Base-by-base conservation (phyloP, 108 stramenopile species). In the Licmophora abbreviata region DNA sequence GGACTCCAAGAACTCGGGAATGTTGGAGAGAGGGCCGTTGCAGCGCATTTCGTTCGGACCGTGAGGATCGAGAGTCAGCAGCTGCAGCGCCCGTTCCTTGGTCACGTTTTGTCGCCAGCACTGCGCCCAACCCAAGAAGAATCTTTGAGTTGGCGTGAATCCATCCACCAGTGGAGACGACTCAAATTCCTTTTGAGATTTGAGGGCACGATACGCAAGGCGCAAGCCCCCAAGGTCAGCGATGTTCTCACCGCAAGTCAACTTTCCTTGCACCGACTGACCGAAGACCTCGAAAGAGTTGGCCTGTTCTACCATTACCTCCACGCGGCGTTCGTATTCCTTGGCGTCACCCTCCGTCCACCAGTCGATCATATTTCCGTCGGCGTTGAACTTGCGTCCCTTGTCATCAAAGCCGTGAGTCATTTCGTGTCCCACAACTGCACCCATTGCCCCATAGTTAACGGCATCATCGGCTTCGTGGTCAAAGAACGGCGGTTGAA, bases 341-440 rank as follows among this genome's bases (percentile, higher is more conserved):
- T 71, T 56, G 34, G 48, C 69, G 42, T 83, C 82, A 27, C 74
- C 73, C 40, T 63, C 58, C 0, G 76, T 81, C 90, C 90, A 92
- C 90, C 90, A 92, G 61, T 92, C 81, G 6, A 65, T 61, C 77
- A 92, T 69, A 53, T 80, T 83, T 8, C 89, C 89, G 23, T 64
- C 63, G 41, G 34, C 51, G 48, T 92, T 77, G 54, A 77, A 92
- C 54, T 92, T 87, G 3, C 81, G 61, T 33, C 90, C 90, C 71
- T 92, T 78, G 36, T 85, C 90, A 51, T 92, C 90, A 59, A 86
- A 87, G 8, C 83, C 90, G 45, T 92, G 90, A 12, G 82, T 85
- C 82, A 92, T 92, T 64, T 87, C 90, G 41, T 92, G 90, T 0
- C 84, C 90, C 9, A 84, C 73, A 17, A 92, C 83, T 3, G 85